These are phyloP conservation scores for Lipomyces orientalis DNA, from an alignment of 805 yeast species.

Conservation along the genomic window DNA sequence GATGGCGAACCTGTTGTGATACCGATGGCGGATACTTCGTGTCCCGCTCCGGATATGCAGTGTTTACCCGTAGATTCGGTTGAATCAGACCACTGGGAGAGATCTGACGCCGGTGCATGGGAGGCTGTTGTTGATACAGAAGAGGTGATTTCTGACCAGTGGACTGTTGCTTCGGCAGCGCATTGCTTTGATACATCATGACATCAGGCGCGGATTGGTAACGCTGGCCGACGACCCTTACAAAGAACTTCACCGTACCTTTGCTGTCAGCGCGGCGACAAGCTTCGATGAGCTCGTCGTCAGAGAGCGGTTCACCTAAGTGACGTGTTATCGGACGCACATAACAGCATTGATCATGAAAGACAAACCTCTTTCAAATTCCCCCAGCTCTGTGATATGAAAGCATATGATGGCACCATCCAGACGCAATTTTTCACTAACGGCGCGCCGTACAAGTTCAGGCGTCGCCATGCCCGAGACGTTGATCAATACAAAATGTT, in stretches of 20 bases:
- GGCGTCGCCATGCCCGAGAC: slow-evolving; percentile 60
- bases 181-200: neutral
- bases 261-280: slow-evolving; percentile 32
- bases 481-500: slow-evolving; percentile 58
- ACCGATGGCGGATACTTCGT: neutral
- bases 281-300: slow-evolving; percentile 25
- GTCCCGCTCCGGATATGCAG: slow-evolving; percentile 8
- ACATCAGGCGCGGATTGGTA: slow-evolving; percentile 20
- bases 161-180: neutral
- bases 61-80: slow-evolving; percentile 16
- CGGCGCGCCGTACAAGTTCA: slow-evolving; percentile 60
- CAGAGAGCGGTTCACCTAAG: slow-evolving; percentile 33
- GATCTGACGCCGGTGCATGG: neutral
- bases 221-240: slow-evolving; percentile 21
- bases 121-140: neutral
- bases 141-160: neutral
- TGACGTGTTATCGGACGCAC: neutral
- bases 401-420: slow-evolving; percentile 36
- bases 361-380: slow-evolving; percentile 22
- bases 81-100: slow-evolving; percentile 5
- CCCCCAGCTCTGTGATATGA: slow-evolving; percentile 30
- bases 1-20: slow-evolving; percentile 1
- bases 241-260: slow-evolving; percentile 36
- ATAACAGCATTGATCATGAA: neutral
- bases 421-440: slow-evolving; percentile 43